phyloP scores from a whole-genome alignment of 345 rosid species.

The Luvunga scandens region DNA sequence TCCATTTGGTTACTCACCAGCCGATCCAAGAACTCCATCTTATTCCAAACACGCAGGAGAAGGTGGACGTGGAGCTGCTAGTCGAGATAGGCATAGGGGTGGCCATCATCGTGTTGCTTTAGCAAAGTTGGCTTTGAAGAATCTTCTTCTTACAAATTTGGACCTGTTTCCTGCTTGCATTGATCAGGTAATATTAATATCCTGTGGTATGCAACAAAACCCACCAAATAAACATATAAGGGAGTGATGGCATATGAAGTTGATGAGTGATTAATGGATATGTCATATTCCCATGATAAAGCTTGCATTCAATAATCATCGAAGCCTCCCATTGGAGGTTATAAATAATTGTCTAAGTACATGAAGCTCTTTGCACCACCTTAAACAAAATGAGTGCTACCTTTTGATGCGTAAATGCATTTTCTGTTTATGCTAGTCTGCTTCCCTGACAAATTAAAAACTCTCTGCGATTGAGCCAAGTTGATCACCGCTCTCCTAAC shows the following conservation, averaged over 20 bases:
- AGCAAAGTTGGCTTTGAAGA: slow-evolving; percentile 93
- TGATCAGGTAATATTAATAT: slow-evolving; percentile 68
- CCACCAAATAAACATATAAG: not conserved
- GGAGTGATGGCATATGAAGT: not conserved
- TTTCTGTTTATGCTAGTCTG: not conserved
- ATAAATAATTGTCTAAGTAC: slow-evolving; percentile 1
- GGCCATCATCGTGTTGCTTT: slow-evolving; percentile 89
- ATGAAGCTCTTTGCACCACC: not conserved
- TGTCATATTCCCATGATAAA: not conserved
- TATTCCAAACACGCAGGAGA: slow-evolving; percentile 84
- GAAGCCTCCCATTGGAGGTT: not conserved
- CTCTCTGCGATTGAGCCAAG: not conserved
- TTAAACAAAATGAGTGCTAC: not conserved
- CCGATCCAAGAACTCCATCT: slow-evolving; percentile 88
- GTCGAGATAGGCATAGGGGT: slow-evolving; percentile 84
- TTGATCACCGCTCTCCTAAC: not conserved
- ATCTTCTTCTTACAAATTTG: slow-evolving; percentile 93
- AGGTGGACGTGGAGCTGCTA: slow-evolving; percentile 74
- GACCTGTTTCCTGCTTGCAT: slow-evolving; percentile 98
- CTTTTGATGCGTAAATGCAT: not conserved
- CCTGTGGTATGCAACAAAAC: slow-evolving; percentile 14
- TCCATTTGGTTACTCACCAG: slow-evolving; percentile 95
- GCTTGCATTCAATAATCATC: not conserved
- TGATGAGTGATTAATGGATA: slow-evolving; percentile 9
- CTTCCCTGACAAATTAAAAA: not conserved